Percentiles rank a stretch among this genome's conserved stretches.
phyloP scores from a whole-genome alignment of 768 basidiomycete species.

The Tricholoma sp. region DNA sequence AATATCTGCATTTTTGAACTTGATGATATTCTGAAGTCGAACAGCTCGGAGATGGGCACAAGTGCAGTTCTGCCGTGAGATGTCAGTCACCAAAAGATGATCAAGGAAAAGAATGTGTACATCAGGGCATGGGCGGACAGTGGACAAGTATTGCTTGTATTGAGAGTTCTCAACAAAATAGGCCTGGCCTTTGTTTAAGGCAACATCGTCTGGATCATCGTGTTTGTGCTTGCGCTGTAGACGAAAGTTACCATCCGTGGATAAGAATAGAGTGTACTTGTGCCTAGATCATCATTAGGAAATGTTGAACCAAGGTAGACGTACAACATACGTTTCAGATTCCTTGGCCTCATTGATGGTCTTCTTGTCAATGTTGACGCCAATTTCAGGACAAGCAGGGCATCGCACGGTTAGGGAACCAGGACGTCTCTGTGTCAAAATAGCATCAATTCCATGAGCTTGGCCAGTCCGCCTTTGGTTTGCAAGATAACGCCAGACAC shows the following conservation, averaged over 20 bases:
- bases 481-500: conserved; percentile 19
- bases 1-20: conserved; percentile 22
- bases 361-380: conserved; percentile 20
- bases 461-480: conserved; percentile 16
- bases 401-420: conserved; percentile 16
- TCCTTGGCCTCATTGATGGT: conserved; percentile 11
- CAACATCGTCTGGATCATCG: conserved; percentile 23
- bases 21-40: conserved; percentile 20
- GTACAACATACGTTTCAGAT: conserved; percentile 10
- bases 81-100: neutral
- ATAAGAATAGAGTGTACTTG: conserved; percentile 21
- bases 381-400: conserved; percentile 22
- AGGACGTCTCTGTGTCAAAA: conserved; percentile 6
- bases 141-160: conserved; percentile 15
- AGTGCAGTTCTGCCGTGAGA: conserved; percentile 11
- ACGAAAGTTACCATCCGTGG: conserved; percentile 22
- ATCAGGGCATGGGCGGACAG: neutral
- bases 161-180: conserved; percentile 16
- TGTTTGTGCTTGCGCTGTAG: conserved; percentile 20
- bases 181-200: conserved; percentile 20
- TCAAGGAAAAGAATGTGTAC: neutral
- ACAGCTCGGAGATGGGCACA: conserved; percentile 22
- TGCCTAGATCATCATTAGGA: conserved; percentile 12
- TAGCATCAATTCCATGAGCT: conserved; percentile 11
- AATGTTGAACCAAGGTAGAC: neutral